Evolutionary conservation across 139 green algal species (phyloP), one percentile per base, ranked within the genome.

Genomic region (Micractinium conductrix): DNA sequence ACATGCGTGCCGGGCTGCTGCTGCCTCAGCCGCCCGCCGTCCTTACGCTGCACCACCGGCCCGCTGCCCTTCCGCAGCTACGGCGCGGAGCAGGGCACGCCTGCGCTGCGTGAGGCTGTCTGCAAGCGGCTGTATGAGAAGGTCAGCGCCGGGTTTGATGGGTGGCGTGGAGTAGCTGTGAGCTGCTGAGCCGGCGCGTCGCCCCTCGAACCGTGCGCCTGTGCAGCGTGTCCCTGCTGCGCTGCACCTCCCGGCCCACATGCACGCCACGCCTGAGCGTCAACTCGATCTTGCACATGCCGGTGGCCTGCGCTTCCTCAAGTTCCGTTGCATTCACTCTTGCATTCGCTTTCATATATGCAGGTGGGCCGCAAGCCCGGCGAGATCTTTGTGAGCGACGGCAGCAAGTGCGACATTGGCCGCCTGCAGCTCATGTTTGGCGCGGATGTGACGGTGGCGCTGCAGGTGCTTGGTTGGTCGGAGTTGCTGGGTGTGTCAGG

Each of bases 371-470:
- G 92, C 75, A 88, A 90, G 42, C 86, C 93, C 6, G 85, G 88
- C 60, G 97, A 99, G 87, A 93, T 99, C 79, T 99, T 99, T 85
- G 94, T 99, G 8, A 97, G 92, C 28, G 97, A 99, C 87, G 97
- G 97, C 71, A 97, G 95, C 74, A 99, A 99, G 91, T 99, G 97
- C 89, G 97, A 99, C 91, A 99, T 99, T 85, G 92, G 94, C 1
- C 92, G 97, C 50, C 88, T 99, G 78, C 97, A 99, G 92, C 87
- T 97, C 81, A 93, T 97, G 92, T 96, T 97, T 89, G 94, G 94
- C 62, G 67, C 79, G 28, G 78, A 91, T 44, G 33, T 84, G 14
- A 93, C 67, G 10, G 93, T 96, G 28, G 94, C 92, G 16, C 88
- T 94, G 48, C 86, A 86, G 81, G 81, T 86, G 70, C n/a, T n/a